A percentile compares a stretch with the other conserved stretches of the same genome.
Evolutionary conservation across 1,139 yeast genomes (phyloP).

Genomic region (Yamadazyma triangularis): DNA sequence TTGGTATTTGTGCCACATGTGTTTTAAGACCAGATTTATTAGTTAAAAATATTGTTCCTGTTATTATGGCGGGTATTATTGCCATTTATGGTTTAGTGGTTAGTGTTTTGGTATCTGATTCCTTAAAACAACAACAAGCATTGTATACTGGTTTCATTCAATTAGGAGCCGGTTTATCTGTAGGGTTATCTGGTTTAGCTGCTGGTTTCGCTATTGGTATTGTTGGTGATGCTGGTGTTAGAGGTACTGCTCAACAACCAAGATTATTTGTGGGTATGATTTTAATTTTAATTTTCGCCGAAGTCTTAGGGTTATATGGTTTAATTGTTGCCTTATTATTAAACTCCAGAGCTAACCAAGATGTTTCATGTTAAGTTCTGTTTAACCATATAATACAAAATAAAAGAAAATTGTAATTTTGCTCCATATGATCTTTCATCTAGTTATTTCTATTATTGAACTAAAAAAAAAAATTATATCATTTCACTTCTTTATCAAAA

Average conservation of each 20-base stretch:
- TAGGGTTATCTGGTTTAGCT: constrained; percentile 94
- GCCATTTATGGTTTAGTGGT: constrained; percentile 99
- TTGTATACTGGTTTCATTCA: constrained; percentile 97
- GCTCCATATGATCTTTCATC: too few species aligned
- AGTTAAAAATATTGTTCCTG: constrained; percentile 90
- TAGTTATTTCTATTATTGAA: too few species aligned
- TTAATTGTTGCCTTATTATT: constrained; percentile 94
- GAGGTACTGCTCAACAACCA: constrained; percentile 96
- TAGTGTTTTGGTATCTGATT: constrained; percentile 88
- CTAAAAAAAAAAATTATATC: too few species aligned
- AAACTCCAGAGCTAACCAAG: constrained; percentile 96
- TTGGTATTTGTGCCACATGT: constrained; percentile 98
- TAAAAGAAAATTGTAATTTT: too few species aligned
- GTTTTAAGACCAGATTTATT: constrained; percentile 94
- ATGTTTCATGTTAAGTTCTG: constrained; percentile 69
- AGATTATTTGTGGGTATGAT: constrained; percentile 92
- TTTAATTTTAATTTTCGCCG: constrained; percentile 94
- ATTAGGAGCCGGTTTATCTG: constrained; percentile 96
- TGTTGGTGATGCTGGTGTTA: constrained; percentile 98
- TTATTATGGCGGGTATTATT: constrained; percentile 99
- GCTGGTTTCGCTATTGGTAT: constrained; percentile 98
- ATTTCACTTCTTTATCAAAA: too few species aligned
- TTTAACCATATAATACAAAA: too few species aligned
- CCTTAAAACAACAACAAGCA: constrained; percentile 87
- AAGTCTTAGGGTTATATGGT: constrained; percentile 95